A percentile compares a stretch with the other conserved stretches of the same genome.
Conservation (phyloP, 2,329 filamentous ascomycete genomes). For the Arthroderma uncinatum region DNA sequence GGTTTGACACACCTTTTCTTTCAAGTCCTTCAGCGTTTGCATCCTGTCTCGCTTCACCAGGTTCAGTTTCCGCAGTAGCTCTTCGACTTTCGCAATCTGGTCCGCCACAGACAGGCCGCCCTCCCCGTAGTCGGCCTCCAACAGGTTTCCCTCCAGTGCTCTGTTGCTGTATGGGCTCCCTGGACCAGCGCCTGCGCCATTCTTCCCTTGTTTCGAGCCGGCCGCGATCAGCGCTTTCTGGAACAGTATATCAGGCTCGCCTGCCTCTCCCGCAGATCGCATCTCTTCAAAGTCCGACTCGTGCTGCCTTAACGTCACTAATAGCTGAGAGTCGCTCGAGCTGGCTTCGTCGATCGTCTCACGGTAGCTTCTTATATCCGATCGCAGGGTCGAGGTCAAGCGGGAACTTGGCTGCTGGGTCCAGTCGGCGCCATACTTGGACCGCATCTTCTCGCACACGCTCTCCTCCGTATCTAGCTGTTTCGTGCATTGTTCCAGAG, state of each 20-base stretch:
- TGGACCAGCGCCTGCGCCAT: slow-evolving; percentile 57
- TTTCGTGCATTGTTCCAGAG: slow-evolving; percentile 70
- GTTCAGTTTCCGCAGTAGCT: slow-evolving; percentile 80
- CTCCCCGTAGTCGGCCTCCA: slow-evolving; percentile 89
- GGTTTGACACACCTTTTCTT: slow-evolving; percentile 97
- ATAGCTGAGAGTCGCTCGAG: slow-evolving; percentile 73
- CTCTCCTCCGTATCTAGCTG: slow-evolving; percentile 94
- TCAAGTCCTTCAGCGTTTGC: slow-evolving; percentile 90
- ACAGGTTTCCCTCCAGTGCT: slow-evolving; percentile 58
- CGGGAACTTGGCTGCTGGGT: slow-evolving; percentile 90
- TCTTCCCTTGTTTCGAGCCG: slow-evolving; percentile 45
- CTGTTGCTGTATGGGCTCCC: slow-evolving; percentile 27
- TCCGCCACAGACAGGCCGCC: slow-evolving; percentile 69
- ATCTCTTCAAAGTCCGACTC: slow-evolving; percentile 90
- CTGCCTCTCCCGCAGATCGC: slow-evolving; percentile 74
- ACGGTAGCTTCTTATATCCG: slow-evolving; percentile 76
- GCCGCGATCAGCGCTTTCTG: slow-evolving; percentile 74
- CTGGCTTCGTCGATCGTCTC: slow-evolving; percentile 83
- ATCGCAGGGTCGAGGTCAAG: slow-evolving; percentile 74
- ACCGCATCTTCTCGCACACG: slow-evolving; percentile 97
- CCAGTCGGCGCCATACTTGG: slow-evolving; percentile 93
- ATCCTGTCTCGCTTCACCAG: slow-evolving; percentile 83
- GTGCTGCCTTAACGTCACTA: slow-evolving; percentile 72
- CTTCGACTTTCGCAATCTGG: slow-evolving; percentile 80
- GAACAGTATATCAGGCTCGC: slow-evolving; percentile 79